These are phyloP conservation scores for Pythium biforme DNA, from an alignment of 352 stramenopile genomes.

Conservation along the genomic window DNA sequence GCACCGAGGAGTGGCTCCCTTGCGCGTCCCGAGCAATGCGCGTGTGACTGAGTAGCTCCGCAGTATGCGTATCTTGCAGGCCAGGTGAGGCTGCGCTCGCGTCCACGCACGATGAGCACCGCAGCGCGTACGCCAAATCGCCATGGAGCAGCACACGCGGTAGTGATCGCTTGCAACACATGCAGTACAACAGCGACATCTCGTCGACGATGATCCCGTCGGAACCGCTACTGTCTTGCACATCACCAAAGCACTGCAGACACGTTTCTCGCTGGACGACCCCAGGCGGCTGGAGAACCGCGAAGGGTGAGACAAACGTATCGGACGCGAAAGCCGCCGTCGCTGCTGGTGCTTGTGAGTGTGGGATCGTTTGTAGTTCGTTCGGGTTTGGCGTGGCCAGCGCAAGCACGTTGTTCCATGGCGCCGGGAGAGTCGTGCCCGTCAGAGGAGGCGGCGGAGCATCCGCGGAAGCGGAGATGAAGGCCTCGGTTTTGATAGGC, in stretches of 20 bases:
- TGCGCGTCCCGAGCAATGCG: not conserved
- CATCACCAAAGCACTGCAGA: not conserved
- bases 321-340: constrained; percentile 3
- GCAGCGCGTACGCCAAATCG: not conserved
- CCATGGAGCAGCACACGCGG: not conserved
- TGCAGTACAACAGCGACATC: not conserved
- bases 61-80: not conserved
- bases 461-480: too few relatives aligned
- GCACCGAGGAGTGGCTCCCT: too few relatives aligned
- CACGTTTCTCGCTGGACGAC: not conserved
- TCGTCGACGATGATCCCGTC: not conserved
- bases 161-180: not conserved
- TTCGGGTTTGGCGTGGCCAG: too few relatives aligned
- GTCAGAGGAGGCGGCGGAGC: too few relatives aligned
- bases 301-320: constrained; percentile 17
- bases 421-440: too few relatives aligned
- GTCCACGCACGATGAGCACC: not conserved
- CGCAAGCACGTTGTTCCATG: too few relatives aligned
- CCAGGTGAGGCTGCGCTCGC: not conserved
- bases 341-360: not conserved
- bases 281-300: not conserved
- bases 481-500: too few relatives aligned
- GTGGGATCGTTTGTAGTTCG: too few relatives aligned
- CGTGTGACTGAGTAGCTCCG: not conserved
- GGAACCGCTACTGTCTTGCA: too few relatives aligned